Base-by-base conservation (phyloP, 108 stramenopile species). In the Mediolabrus comicus region DNA sequence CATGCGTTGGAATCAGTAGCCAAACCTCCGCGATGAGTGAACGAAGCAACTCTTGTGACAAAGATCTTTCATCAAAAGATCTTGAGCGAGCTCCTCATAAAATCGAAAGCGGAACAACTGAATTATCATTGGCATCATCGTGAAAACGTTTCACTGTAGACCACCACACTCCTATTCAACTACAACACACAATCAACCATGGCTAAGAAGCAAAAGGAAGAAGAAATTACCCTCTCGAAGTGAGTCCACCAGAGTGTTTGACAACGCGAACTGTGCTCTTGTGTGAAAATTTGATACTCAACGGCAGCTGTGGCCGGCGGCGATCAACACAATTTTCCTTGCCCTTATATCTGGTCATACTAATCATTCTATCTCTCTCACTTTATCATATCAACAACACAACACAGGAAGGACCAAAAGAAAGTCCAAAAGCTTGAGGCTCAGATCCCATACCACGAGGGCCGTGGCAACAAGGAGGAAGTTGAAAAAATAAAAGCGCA, bases 381-480 rank as follows among this genome's bases (percentile, higher is more conserved):
- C 53, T 46, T 33, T 32, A 2, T n/a, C n/a, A n/a, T n/a, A n/a
- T n/a, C 41, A 34, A 19, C 14, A 51, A 56, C n/a, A 13, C 36
- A 53, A 38, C 43, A 49, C 75, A 92, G 91, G 77, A 92, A 92
- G 71, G 92, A 92, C 71, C 75, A 78, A 30, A 92, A 92, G 87
- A 92, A 92, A 77, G 92, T 92, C 34, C 53, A 71, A 62, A 92
- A 92, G 49, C 80, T 92, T 12, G 69, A 83, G 63, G 75, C 89
- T 19, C 87, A 88, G 71, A 93, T 93, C 27, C 92, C 92, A 16
- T 90, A 89, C 81, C 86, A 90, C 55, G 89, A 93, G 81, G 89
- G 87, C 25, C 82, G 92, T 30, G 83, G 88, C 32, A 85, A 93
- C 87, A 79, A 79, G 63, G 92, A 93, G 28, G 89, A 90, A 74